These are phyloP conservation scores for Medicago arabica DNA, from an alignment of 306 rosid species.

Conservation along the genomic window DNA sequence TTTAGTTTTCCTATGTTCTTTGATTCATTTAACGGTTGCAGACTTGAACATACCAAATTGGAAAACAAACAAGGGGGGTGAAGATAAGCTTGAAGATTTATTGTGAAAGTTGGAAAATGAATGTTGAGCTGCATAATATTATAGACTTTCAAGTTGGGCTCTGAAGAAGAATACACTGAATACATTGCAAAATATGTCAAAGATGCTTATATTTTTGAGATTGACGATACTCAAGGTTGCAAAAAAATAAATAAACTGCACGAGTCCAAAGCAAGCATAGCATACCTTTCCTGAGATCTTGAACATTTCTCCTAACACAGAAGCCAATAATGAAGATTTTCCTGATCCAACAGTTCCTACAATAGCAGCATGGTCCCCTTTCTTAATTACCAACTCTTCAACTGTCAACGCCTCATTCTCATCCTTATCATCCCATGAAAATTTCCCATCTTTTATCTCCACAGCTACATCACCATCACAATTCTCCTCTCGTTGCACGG, in stretches of 20 bases:
- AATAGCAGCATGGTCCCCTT: conserved; percentile 74
- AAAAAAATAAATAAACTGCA: neutral
- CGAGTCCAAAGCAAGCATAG: conserved; percentile 24
- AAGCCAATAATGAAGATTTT: conserved; percentile 80
- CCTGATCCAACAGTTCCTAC: conserved; percentile 93
- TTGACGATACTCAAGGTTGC: too few relatives aligned
- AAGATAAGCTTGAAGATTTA: too few relatives aligned
- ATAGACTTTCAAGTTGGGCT: too few relatives aligned
- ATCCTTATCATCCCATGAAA: conserved; percentile 79
- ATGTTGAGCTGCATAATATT: too few relatives aligned
- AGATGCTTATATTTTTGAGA: too few relatives aligned
- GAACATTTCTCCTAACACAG: conserved; percentile 89
- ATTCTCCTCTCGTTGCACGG: conserved; percentile 60
- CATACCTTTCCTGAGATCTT: conserved; percentile 80
- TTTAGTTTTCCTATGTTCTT: too few relatives aligned
- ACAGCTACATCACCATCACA: conserved; percentile 52
- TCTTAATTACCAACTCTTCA: conserved; percentile 57
- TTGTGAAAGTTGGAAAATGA: too few relatives aligned
- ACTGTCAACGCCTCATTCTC: conserved; percentile 53
- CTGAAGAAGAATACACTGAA: too few relatives aligned
- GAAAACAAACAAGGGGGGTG: too few relatives aligned
- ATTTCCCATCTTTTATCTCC: conserved; percentile 60
- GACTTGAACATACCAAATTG: too few relatives aligned
- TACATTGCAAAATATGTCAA: too few relatives aligned
- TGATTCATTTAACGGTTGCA: too few relatives aligned